Evolutionary conservation across 495 filamentous ascomycete species (phyloP).

Genomic region (Extremus antarcticus): DNA sequence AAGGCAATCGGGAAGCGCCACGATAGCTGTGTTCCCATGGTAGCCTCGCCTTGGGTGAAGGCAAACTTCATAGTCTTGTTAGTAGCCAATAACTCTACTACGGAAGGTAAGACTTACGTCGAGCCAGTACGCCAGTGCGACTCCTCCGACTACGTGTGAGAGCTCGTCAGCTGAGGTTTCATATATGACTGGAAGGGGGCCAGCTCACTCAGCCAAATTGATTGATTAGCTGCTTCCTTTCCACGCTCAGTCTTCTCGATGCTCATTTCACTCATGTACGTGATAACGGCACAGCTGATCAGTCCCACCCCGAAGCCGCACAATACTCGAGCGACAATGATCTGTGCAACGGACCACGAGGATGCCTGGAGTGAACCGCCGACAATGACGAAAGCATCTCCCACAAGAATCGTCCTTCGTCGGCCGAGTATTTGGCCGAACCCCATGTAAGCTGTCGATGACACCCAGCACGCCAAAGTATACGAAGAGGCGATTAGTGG

Average conservation of each 20-base stretch:
- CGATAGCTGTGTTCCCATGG: neutral
- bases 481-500: neutral
- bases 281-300: slow-evolving; percentile 1
- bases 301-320: slow-evolving; percentile 4
- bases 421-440: neutral
- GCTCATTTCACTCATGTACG: slow-evolving; percentile 1
- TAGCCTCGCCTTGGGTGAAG: too few relatives aligned
- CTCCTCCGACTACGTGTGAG: neutral
- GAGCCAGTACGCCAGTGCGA: neutral
- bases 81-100: too few relatives aligned
- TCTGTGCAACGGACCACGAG: slow-evolving; percentile 6
- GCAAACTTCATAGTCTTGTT: too few relatives aligned
- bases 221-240: neutral
- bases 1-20: neutral
- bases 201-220: neutral
- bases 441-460: neutral
- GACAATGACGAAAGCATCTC: slow-evolving; percentile 1
- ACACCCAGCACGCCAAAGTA: neutral
- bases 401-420: neutral
- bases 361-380: neutral
- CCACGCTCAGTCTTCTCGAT: slow-evolving; percentile 3
- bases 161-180: neutral
- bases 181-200: too few relatives aligned
- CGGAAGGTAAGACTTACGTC: neutral
- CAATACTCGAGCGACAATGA: slow-evolving; percentile 2